These are phyloP conservation scores for Suillus ampliporus DNA, from an alignment of 768 basidiomycete species.

Conservation along the genomic window DNA sequence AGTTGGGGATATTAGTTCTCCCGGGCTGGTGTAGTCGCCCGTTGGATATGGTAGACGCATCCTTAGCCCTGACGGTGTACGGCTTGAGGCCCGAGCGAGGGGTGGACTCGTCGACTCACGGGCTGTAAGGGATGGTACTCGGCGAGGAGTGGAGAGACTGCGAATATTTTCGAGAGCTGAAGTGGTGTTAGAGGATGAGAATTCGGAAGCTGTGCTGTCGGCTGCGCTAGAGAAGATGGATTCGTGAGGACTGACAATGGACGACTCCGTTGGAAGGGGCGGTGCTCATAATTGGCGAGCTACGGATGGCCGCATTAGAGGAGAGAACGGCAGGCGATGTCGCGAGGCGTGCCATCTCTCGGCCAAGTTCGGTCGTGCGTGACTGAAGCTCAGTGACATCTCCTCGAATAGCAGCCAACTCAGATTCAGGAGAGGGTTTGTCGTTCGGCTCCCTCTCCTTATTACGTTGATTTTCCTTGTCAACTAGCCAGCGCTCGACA, in stretches of 20 bases:
- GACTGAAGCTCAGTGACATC: slow-evolving; percentile 77
- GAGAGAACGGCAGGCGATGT: slow-evolving; percentile 52
- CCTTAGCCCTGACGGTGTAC: slow-evolving; percentile 30
- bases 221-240: slow-evolving; percentile 23
- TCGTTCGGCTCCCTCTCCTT: slow-evolving; percentile 48
- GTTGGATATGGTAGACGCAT: slow-evolving; percentile 79
- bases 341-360: slow-evolving; percentile 78
- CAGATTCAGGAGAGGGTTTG: slow-evolving; percentile 33
- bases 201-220: slow-evolving; percentile 14
- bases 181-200: slow-evolving; percentile 16
- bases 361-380: slow-evolving; percentile 73
- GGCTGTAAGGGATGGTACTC: slow-evolving; percentile 46
- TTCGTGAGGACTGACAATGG: slow-evolving; percentile 41
- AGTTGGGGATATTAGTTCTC: slow-evolving; percentile 46
- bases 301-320: slow-evolving; percentile 51
- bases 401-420: slow-evolving; percentile 63
- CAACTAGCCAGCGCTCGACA: slow-evolving; percentile 89
- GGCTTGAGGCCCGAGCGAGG: slow-evolving; percentile 52
- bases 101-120: slow-evolving; percentile 71
- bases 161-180: slow-evolving; percentile 19
- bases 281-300: slow-evolving; percentile 50
- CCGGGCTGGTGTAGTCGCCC: slow-evolving; percentile 79
- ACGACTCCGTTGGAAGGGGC: slow-evolving; percentile 54
- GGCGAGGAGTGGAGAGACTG: slow-evolving; percentile 36
- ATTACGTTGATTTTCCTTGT: slow-evolving; percentile 68